Base-by-base conservation (phyloP, 2,329 filamentous ascomycete species). In the Paramyrothecium sp. region DNA sequence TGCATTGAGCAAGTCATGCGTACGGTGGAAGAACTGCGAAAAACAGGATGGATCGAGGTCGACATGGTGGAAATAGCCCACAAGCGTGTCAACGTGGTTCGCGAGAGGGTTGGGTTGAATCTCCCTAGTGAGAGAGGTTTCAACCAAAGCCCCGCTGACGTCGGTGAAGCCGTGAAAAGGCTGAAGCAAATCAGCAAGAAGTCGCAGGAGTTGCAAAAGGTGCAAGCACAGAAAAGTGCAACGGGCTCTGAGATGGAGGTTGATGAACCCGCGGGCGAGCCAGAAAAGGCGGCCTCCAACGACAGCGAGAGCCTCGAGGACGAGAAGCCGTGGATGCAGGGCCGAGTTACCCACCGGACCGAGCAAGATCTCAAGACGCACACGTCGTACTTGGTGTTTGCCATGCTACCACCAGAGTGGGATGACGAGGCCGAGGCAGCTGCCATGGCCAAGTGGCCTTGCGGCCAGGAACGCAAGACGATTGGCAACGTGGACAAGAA, bases 381-480 rank as follows among this genome's bases (percentile, higher is more conserved):
- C 74, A 99, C 95, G 0, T 95, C 90, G n/a, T 99, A 99, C 71
- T 82, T 99, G 4, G 90, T 96, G 4, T 99, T 99, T 76, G 95
- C 95, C 0, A 79, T 95, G 3, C 75, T 99, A 59, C 94, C 95
- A n/a, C 82, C 87, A 48, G 88, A 90, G 60, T 99, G 95, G 95
- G 88, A 80, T 0, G 88, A 86, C 38, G 90, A 89, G 59, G 91
- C 97, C 63, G 95, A 99, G 74, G 82, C 82, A 33, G 81, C 81
- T 30, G 87, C 88, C 53, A 75, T 82, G 62, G 78, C 82, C 54
- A 84, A 81, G 61, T 92, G 87, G 84, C 86, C 87, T 0, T 83
- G 85, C 54, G 81, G 79, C 23, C 75, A 78, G 44, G 81, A 84
- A 66, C 77, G 69, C 54, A 78, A 75, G 60, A 77, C 83, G 17